These are phyloP conservation scores for Pichia thaimueangensis DNA, from an alignment of 805 yeast species.

Conservation along the genomic window DNA sequence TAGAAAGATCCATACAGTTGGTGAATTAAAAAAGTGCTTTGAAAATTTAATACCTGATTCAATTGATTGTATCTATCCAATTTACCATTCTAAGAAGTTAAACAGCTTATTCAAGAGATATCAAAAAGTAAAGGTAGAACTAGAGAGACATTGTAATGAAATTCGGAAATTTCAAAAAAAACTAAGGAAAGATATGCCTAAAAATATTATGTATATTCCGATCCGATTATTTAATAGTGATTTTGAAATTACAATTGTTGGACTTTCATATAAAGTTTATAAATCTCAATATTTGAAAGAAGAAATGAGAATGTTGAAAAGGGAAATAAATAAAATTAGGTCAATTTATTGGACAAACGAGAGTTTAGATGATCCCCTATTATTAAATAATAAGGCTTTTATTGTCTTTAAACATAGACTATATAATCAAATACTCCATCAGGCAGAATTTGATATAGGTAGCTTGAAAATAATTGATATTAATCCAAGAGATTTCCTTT, in stretches of 20 bases:
- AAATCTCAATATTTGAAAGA: conserved; percentile 15
- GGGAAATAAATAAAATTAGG: conserved; percentile 13
- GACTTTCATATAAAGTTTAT: conserved; percentile 18
- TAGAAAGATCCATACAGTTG: conserved; percentile 21
- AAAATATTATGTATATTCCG: conserved; percentile 17
- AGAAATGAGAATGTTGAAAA: conserved; percentile 9
- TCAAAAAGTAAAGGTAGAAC: conserved; percentile 21
- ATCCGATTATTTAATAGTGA: conserved; percentile 10
- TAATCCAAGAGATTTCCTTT: conserved; percentile 61
- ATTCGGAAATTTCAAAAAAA: conserved; percentile 28
- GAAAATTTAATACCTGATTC: conserved; percentile 43
- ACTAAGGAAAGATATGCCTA: conserved; percentile 10
- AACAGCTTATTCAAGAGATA: conserved; percentile 28
- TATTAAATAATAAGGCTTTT: conserved; percentile 42
- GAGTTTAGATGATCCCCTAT: conserved; percentile 1
- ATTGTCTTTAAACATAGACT: conserved; percentile 52
- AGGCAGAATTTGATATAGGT: conserved; percentile 47
- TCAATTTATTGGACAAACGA: conserved; percentile 2
- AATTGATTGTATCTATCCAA: conserved; percentile 53
- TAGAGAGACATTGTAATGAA: conserved; percentile 37
- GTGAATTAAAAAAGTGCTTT: conserved; percentile 28
- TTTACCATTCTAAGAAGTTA: conserved; percentile 39
- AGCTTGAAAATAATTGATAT: conserved; percentile 44
- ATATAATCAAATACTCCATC: conserved; percentile 60
- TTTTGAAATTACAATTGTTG: conserved; percentile 16